Evolutionary conservation across 805 yeast species (phyloP).

Genomic region (Cyberlindnera veronae): DNA sequence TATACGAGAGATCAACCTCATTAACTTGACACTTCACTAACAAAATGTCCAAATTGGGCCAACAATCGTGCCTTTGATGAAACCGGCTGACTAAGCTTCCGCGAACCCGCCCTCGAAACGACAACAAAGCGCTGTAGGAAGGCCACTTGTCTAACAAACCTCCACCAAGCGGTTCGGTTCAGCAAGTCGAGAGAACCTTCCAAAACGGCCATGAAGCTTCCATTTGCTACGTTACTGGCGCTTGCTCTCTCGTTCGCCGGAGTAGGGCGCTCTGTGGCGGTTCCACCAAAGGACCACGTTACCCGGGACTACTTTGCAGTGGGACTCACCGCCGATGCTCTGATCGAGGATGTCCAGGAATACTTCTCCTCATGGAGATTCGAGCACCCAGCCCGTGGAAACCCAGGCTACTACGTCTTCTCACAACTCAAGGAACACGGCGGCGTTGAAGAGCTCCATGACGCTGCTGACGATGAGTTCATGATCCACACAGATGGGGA

Average conservation of each 20-base stretch:
- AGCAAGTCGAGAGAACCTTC: not conserved
- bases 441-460: constrained; percentile 13
- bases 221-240: constrained; percentile 7
- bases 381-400: constrained; percentile 63
- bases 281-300: constrained; percentile 48
- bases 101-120: not conserved
- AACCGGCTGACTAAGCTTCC: not conserved
- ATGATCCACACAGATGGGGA: not conserved
- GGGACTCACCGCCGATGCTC: constrained; percentile 41
- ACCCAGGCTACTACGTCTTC: constrained; percentile 63
- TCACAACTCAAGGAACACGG: constrained; percentile 41
- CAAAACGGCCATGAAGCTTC: constrained; percentile 6
- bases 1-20: too few relatives aligned
- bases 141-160: not conserved
- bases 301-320: constrained; percentile 58
- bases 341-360: constrained; percentile 31
- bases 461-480: constrained; percentile 9
- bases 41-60: not conserved
- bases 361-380: constrained; percentile 45
- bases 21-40: too few relatives aligned
- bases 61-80: not conserved
- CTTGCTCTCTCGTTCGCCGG: constrained; percentile 4
- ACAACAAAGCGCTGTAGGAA: not conserved
- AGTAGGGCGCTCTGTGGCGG: constrained; percentile 4
- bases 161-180: not conserved